Conservation (phyloP, 1,139 yeast species). For the Candida pseudoviswanathii region DNA sequence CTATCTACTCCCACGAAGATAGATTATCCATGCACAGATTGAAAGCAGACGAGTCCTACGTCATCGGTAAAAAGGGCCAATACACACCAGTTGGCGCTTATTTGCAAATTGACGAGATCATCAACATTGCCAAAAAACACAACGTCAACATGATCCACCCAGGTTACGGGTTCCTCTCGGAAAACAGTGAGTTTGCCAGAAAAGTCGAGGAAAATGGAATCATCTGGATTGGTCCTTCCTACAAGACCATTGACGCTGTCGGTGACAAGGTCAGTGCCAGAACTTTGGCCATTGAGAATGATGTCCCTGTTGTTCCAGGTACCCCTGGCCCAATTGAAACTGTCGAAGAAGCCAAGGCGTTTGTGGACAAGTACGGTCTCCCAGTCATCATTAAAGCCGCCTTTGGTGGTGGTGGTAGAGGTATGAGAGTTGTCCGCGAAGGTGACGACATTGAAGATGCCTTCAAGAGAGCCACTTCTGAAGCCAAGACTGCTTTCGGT, state of each 20-base stretch:
- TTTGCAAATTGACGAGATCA: constrained; percentile 92
- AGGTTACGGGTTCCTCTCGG: constrained; percentile 95
- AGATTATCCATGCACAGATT: constrained; percentile 92
- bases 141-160: constrained; percentile 97
- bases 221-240: constrained; percentile 95
- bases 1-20: constrained; percentile 96
- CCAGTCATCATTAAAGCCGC: constrained; percentile 99
- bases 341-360: constrained; percentile 74
- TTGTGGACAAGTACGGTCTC: constrained; percentile 82
- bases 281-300: constrained; percentile 73
- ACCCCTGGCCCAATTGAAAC: constrained; percentile 94
- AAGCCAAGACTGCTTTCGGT: constrained; percentile 93
- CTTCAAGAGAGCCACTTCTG: constrained; percentile 89
- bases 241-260: constrained; percentile 88
- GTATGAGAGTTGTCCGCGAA: constrained; percentile 98
- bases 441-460: constrained; percentile 95
- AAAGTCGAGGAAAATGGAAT: constrained; percentile 91
- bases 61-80: constrained; percentile 87
- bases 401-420: constrained; percentile 99
- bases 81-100: constrained; percentile 96
- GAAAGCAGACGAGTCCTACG: constrained; percentile 91
- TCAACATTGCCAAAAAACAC: constrained; percentile 84
- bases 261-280: constrained; percentile 98
- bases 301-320: constrained; percentile 97
- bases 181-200: constrained; percentile 90